Evolutionary conservation across 345 rosid species (phyloP), one percentile per base, ranked within the genome.

Genomic region (Brassica juncea): DNA sequence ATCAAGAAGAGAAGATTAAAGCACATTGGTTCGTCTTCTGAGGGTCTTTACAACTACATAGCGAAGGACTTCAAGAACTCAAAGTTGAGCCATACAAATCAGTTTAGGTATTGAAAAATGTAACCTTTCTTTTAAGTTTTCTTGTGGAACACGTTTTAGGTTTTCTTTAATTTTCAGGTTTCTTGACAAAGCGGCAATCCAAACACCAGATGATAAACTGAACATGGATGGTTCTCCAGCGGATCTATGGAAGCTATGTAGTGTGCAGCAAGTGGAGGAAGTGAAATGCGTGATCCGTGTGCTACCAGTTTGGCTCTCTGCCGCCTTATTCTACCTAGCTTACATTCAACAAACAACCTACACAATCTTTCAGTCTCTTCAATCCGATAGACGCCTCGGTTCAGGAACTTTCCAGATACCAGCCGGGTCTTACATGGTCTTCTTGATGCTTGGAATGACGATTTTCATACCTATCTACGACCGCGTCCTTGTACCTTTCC

Each of bases 211-310:
- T 0, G 90, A 86, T 71, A 54, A 80, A 63, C 44, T 89, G 70
- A 81, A 86, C 21, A 27, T 28, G 3, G 87, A 90, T 15, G 92
- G 91, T 0, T 84, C 90, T 1, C 75, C 91, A 0, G 55, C 42
- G 0, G 64, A 87, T 47, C 86, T 90, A n/a, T 90, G 91, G 92
- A 85, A 61, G 25, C 89, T 90, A 0, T 90, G 92, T 44, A 86
- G 92, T 84, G 15, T 44, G 42, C 92, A 90, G 44, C 92, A 90
- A 83, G 88, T 87, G 25, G 92, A 90, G 66, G 91, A 90, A 84
- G 85, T 78, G 73, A 90, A 90, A 81, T 90, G 91, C 34, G 58
- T 85, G 71, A 9, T 84, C 58, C 78, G 90, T 16, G 84, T 89
- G 59, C 76, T 90, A 21, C 92, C 92, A 12, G 81, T 90, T 68